Evolutionary conservation across 2,329 filamentous ascomycete genomes (phyloP), one percentile per base, ranked within the genome.

Genomic region (Coniella vitis): DNA sequence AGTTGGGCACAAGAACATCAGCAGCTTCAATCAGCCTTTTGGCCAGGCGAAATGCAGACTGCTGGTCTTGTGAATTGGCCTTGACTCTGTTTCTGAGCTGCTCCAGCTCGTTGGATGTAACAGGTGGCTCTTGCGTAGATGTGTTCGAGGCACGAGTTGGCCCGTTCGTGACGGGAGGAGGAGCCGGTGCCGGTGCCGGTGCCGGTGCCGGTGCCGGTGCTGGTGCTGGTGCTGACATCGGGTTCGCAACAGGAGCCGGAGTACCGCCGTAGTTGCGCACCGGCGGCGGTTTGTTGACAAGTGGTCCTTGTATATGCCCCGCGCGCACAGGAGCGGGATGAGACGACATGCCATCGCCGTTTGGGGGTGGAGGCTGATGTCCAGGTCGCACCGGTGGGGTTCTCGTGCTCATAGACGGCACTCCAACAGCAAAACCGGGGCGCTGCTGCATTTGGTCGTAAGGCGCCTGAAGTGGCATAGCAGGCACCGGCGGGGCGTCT

Each of bases 21-120:
- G 89, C 81, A 2, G 91, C 93, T 68, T 96, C 90, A 1, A 95
- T 82, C 4, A 96, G 72, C 58, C 86, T 88, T 68, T 90, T 91
- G 1, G 87, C 90, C 16, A 95, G 73, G 9, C 74, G 71, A 48
- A 98, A 71, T 13, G 87, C 84, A 3, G 81, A 76, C 40, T 77
- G 78, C 54, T 86, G 79, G 56, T 96, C 89, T 25, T 75, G 74
- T 0, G 90, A 81, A 53, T 90, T 86, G 21, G 72, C 73, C 62
- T 86, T 87, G 55, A 86, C 83, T 7, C 73, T 69, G 58, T 79
- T 78, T 29, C 87, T 83, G 8, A 97, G 69, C 19, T 76, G 75
- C 57, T 94, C 86, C 7, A 98, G 72, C 62, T 95, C 87, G 38
- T 86, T 80, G 2, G 78, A 70, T 0, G 90, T 95, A 4, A 97